Percentiles rank a stretch among this genome's conserved stretches.
Evolutionary conservation across 2,329 filamentous ascomycete genomes (phyloP).

Genomic region (Cadophora gregata): DNA sequence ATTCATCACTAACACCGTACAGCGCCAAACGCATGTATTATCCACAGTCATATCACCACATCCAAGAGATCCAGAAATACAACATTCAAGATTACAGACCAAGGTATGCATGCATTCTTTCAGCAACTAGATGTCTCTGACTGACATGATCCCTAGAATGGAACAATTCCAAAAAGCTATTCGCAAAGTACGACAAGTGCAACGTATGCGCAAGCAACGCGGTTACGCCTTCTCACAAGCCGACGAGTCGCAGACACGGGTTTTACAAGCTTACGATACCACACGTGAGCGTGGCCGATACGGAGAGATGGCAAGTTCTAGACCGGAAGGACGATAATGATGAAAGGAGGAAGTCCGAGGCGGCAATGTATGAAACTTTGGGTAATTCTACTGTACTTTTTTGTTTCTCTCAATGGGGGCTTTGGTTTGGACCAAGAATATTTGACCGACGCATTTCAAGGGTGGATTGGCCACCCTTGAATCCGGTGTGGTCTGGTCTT

Average conservation of each 20-base stretch:
- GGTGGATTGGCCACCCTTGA: neutral
- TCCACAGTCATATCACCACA: conserved; percentile 94
- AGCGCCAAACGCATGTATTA: conserved; percentile 92
- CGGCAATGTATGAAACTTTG: conserved; percentile 23
- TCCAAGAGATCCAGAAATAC: conserved; percentile 99
- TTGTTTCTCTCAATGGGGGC: neutral
- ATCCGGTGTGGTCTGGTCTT: neutral
- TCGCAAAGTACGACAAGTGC: conserved; percentile 95
- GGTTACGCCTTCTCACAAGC: conserved; percentile 98
- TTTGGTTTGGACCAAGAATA: neutral
- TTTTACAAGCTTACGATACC: conserved; percentile 97
- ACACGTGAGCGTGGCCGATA: conserved; percentile 89
- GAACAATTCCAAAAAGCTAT: conserved; percentile 99
- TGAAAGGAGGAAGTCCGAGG: neutral
- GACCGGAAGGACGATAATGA: conserved; percentile 32
- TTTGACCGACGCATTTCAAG: neutral
- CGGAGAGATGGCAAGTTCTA: conserved; percentile 78
- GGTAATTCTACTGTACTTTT: conserved; percentile 26
- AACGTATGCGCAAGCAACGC: conserved; percentile 98
- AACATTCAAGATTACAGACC: conserved; percentile 99
- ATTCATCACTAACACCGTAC: conserved; percentile 33
- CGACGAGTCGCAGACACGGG: conserved; percentile 92
- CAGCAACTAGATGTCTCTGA: neutral
- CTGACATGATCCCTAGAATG: conserved; percentile 68
- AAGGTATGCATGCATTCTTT: conserved; percentile 65